phyloP scores from a whole-genome alignment of 352 stramenopile genomes.

The Phytophthora citrophthora region DNA sequence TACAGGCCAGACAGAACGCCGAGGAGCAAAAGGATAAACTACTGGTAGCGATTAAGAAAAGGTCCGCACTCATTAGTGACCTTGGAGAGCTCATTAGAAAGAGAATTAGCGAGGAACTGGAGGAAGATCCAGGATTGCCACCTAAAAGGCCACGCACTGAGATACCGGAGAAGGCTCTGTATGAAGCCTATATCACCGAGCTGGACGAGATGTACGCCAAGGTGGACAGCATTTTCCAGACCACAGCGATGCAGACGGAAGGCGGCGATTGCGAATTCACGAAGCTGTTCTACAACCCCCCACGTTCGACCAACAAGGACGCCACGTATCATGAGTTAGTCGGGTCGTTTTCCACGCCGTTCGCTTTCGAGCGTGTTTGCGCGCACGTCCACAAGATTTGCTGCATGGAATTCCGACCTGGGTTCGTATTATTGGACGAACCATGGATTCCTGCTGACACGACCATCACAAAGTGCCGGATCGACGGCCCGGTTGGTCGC shows the following conservation, averaged over 20 bases:
- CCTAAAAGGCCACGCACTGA: constrained; percentile 14
- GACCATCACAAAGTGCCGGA: constrained; percentile 30
- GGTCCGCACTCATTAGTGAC: constrained; percentile 22
- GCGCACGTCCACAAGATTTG: background rate
- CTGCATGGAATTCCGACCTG: constrained; percentile 19
- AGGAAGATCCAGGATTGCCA: background rate
- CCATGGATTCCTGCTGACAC: constrained; percentile 28
- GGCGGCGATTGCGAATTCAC: background rate
- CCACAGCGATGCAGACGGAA: background rate
- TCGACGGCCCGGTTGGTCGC: background rate
- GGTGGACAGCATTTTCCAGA: constrained; percentile 29
- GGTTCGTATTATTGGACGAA: constrained; percentile 16
- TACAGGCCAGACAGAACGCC: constrained; percentile 20
- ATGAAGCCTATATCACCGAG: constrained; percentile 30
- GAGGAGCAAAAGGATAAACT: constrained; percentile 29
- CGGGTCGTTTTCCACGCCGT: constrained; percentile 19
- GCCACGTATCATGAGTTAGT: constrained; percentile 26
- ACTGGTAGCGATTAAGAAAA: constrained; percentile 13
- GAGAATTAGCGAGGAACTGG: constrained; percentile 26
- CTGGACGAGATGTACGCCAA: constrained; percentile 34
- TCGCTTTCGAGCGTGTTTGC: constrained; percentile 21
- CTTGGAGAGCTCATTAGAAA: constrained; percentile 24
- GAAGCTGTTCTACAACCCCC: constrained; percentile 3
- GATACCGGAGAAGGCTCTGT: constrained; percentile 25
- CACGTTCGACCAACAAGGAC: background rate